Evolutionary conservation across 805 yeast species (phyloP).

Genomic region (Pichia californica): DNA sequence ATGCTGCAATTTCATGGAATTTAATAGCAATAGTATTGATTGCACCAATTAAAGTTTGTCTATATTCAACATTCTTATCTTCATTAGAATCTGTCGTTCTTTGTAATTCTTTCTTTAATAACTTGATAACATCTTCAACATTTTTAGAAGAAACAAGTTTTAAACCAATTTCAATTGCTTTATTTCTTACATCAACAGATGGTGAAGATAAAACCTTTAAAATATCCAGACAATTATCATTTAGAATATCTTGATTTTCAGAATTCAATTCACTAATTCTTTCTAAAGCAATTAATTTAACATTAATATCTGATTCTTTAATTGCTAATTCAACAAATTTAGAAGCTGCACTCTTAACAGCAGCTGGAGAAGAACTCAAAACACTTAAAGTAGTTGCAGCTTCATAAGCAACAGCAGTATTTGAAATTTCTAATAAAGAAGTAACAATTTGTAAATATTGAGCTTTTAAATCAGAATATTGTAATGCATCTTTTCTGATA

Average conservation of each 20-base stretch:
- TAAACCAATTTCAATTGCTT: constrained; percentile 81
- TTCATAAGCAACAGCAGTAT: constrained; percentile 78
- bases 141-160: constrained; percentile 77
- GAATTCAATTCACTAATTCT: constrained; percentile 71
- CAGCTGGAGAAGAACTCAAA: constrained; percentile 50
- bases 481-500: constrained; percentile 71
- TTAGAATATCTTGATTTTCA: constrained; percentile 74
- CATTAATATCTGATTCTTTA: constrained; percentile 91
- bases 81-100: constrained; percentile 63
- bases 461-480: constrained; percentile 55
- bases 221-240: constrained; percentile 78
- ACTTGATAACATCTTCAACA: constrained; percentile 87
- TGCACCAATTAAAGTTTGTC: constrained; percentile 81
- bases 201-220: constrained; percentile 81
- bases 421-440: constrained; percentile 64
- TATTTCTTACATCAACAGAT: constrained; percentile 84
- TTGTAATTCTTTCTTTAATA: constrained; percentile 85
- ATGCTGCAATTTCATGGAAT: constrained; percentile 86
- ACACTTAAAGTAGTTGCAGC: constrained; percentile 77
- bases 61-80: constrained; percentile 78
- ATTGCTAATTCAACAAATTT: constrained; percentile 85
- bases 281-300: constrained; percentile 86
- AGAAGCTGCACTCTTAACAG: constrained; percentile 71
- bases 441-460: constrained; percentile 68
- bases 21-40: constrained; percentile 84